Evolutionary conservation across 2,329 filamentous ascomycete genomes (phyloP).

Genomic region (Dothistroma septosporum): DNA sequence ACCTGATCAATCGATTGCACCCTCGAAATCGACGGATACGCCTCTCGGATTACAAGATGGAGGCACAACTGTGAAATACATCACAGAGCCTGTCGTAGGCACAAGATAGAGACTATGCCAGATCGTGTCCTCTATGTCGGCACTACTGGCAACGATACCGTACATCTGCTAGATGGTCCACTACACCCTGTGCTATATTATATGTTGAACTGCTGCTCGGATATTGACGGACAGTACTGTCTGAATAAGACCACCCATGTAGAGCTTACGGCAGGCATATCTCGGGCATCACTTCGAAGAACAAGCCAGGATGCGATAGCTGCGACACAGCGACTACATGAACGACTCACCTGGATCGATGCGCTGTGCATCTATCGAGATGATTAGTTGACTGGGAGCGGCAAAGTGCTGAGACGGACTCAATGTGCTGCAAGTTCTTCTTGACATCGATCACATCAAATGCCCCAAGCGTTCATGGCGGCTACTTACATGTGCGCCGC

Average conservation of each 20-base stretch:
- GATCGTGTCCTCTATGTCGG: neutral
- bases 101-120: neutral
- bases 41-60: neutral
- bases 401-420: conserved; percentile 1
- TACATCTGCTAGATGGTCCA: neutral
- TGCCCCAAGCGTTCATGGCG: neutral
- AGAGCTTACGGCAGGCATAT: neutral
- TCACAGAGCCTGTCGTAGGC: neutral
- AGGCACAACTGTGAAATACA: neutral
- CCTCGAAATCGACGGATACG: no score
- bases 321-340: neutral
- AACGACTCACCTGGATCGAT: conserved; percentile 12
- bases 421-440: conserved; percentile 2
- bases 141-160: neutral
- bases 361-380: conserved; percentile 15
- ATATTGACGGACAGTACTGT: neutral
- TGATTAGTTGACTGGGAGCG: conserved; percentile 4
- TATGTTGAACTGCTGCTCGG: conserved; percentile 1
- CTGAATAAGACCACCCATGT: no score
- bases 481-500: neutral
- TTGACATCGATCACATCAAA: neutral
- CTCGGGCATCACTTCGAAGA: neutral
- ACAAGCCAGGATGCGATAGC: conserved; percentile 8
- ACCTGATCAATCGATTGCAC: no score
- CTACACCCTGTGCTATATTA: neutral